Conservation (phyloP, 495 filamentous ascomycete species). For the Neurospora tetraspora region DNA sequence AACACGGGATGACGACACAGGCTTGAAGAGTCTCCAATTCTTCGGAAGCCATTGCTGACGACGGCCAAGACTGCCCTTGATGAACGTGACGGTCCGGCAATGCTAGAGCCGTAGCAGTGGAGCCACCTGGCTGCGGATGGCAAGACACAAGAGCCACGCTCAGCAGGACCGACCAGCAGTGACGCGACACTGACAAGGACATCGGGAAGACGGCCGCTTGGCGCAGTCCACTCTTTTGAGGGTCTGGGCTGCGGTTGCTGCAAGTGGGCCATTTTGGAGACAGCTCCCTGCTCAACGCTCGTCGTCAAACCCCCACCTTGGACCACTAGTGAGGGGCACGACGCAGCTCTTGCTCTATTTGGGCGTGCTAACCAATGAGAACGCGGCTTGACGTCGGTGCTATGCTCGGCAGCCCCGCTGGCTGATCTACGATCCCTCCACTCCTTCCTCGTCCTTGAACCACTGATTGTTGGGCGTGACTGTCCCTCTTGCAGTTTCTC, state of each 20-base stretch:
- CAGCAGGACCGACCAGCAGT: background rate
- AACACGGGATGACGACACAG: background rate
- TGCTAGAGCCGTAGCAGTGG: background rate
- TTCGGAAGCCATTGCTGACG: no score
- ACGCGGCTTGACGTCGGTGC: background rate
- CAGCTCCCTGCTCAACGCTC: background rate
- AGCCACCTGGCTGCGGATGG: background rate
- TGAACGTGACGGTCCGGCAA: background rate
- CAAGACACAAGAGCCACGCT: background rate
- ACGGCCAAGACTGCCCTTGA: background rate
- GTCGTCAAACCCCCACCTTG: background rate
- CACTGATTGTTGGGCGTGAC: background rate
- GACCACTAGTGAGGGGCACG: background rate
- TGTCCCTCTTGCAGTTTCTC: background rate
- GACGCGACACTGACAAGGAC: background rate
- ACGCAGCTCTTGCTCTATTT: background rate
- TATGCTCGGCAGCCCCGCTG: background rate
- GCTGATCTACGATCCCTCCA: background rate
- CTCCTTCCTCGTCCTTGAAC: background rate
- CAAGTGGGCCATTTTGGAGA: background rate
- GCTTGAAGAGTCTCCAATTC: background rate
- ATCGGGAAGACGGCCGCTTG: background rate
- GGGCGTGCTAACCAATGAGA: background rate
- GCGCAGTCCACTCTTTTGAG: background rate
- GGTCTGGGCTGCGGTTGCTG: background rate